These are phyloP conservation scores for Tolypocladium tundrense DNA, from an alignment of 2,329 filamentous ascomycete genomes.

Conservation along the genomic window DNA sequence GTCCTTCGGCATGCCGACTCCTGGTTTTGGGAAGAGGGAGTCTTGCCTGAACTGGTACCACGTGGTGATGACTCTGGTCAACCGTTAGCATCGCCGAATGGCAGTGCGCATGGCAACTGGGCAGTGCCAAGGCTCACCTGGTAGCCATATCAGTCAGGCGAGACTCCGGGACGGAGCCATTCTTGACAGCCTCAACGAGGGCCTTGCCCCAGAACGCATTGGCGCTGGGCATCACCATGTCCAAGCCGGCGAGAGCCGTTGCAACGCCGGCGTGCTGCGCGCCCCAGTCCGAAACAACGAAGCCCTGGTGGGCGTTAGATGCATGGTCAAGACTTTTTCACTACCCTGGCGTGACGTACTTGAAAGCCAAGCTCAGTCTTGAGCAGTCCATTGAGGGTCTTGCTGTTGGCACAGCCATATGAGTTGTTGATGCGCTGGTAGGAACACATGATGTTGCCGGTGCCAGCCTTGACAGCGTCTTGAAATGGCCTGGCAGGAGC, in stretches of 20 bases:
- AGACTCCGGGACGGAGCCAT: slow-evolving; percentile 45
- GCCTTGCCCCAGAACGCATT: slow-evolving; percentile 37
- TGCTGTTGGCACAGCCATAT: slow-evolving; percentile 60
- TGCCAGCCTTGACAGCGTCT: slow-evolving; percentile 54
- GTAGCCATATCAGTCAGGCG: slow-evolving; percentile 54
- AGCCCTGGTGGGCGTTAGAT: slow-evolving; percentile 35
- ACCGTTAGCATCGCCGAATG: neutral
- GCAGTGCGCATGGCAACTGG: neutral
- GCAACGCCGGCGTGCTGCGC: slow-evolving; percentile 56
- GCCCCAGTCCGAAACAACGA: slow-evolving; percentile 57
- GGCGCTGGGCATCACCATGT: slow-evolving; percentile 57
- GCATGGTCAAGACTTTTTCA: neutral
- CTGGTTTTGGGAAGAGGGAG: slow-evolving; percentile 32
- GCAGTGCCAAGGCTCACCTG: slow-evolving; percentile 13
- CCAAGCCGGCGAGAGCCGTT: slow-evolving; percentile 54
- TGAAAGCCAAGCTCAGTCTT: slow-evolving; percentile 51
- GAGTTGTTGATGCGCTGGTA: slow-evolving; percentile 65
- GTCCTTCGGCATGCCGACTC: slow-evolving; percentile 39
- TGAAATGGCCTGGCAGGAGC: slow-evolving; percentile 48
- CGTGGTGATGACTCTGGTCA: slow-evolving; percentile 33
- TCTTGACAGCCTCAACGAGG: slow-evolving; percentile 46
- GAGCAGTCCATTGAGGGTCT: slow-evolving; percentile 55
- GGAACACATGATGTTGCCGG: slow-evolving; percentile 48
- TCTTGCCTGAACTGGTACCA: slow-evolving; percentile 49
- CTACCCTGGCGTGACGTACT: slow-evolving; percentile 1